Evolutionary conservation across 2,329 filamentous ascomycete genomes (phyloP).

Genomic region (Claviceps maximensis): DNA sequence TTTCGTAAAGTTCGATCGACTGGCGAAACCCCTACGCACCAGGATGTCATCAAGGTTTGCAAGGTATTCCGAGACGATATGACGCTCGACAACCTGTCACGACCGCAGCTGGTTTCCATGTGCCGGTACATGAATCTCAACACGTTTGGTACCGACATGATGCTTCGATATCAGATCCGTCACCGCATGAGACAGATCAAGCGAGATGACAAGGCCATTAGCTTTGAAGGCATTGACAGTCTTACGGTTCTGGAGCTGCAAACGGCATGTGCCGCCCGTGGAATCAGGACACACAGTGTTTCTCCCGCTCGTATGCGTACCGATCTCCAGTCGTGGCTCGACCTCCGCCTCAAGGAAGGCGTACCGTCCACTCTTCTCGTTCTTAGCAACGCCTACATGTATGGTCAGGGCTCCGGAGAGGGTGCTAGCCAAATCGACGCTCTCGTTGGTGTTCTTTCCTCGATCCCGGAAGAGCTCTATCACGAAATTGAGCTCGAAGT

Average conservation of each 20-base stretch:
- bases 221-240: slow-evolving; percentile 83
- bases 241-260: slow-evolving; percentile 90
- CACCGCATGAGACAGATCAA: slow-evolving; percentile 99
- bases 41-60: slow-evolving; percentile 97
- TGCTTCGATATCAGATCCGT: slow-evolving; percentile 92
- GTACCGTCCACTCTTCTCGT: slow-evolving; percentile 95
- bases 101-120: slow-evolving; percentile 92
- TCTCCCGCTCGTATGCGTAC: slow-evolving; percentile 78
- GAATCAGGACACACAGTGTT: slow-evolving; percentile 83
- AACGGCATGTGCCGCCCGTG: slow-evolving; percentile 79
- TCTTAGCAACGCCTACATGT: slow-evolving; percentile 95
- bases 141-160: slow-evolving; percentile 92
- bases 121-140: slow-evolving; percentile 98
- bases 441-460: slow-evolving; percentile 79
- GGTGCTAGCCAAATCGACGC: slow-evolving; percentile 86
- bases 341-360: slow-evolving; percentile 81
- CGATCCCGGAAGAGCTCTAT: slow-evolving; percentile 95
- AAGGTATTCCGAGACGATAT: slow-evolving; percentile 98
- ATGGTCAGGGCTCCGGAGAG: slow-evolving; percentile 78
- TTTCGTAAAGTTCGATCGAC: slow-evolving; percentile 93
- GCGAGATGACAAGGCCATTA: slow-evolving; percentile 89
- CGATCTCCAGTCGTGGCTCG: slow-evolving; percentile 87
- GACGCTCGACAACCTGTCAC: slow-evolving; percentile 90
- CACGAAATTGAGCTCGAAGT: slow-evolving; percentile 99
- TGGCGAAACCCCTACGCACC: slow-evolving; percentile 72